Evolutionary conservation across 2,329 filamentous ascomycete genomes (phyloP), one percentile per base, ranked within the genome.

Genomic region (Pseudocercospora vitis): DNA sequence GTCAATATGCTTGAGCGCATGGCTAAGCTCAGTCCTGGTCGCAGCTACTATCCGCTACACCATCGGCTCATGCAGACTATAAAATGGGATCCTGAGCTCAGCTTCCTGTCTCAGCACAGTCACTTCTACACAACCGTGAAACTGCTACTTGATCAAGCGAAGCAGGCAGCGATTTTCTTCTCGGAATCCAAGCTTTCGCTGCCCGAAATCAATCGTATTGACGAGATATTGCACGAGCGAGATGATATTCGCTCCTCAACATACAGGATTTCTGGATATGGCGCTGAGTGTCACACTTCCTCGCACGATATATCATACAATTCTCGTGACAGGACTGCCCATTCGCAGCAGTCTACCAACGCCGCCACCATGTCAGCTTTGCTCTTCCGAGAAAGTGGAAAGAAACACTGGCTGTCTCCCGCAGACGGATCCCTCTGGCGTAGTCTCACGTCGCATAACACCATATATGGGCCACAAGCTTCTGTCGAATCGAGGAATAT

Each of bases 21-120:
- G 11, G 65, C 69, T 0, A 12, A 14, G 0, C 63, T 73, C 2
- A 72, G 70, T 2, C 73, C 75, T 3, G 12, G 11, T 0, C 63
- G 75, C 24, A 32, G 53, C 0, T 81, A 73, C 52, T 81, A 81
- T 57, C 78, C 79, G 0, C 42, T 48, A 3, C 49, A 75, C 3
- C 42, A 68, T 9, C 70, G 63, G 32, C 60, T 65, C 0, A 76
- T 80, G 71, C 78, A 82, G 56, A 59, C 50, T 2, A 67, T 77
- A 0, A 12, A 11, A 0, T 81, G 79, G 78, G 60, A 77, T 45
- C 2, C 54, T 0, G 5, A 65, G 0, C 58, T 81, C 0, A 68
- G 74, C 1, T 60, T 62, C 4, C 58, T 70, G 0, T 72, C 76
- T 2, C 76, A 80, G 52, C 68, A 77, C 52, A 72, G 75, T n/a